These are phyloP conservation scores for Talaromyces islandicus DNA, from an alignment of 2,329 filamentous ascomycete species.

Conservation along the genomic window DNA sequence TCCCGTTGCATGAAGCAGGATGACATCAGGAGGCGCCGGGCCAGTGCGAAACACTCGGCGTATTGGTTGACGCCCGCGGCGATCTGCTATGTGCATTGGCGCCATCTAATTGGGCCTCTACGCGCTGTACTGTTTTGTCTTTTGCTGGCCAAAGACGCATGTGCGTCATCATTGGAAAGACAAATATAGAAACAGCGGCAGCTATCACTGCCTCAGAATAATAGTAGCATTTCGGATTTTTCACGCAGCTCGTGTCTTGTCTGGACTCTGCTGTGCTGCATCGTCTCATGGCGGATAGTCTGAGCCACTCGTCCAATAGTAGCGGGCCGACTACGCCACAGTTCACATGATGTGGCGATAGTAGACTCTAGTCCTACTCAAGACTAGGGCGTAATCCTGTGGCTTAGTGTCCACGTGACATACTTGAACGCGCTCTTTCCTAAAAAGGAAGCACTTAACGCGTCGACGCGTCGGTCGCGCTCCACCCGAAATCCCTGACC, in stretches of 20 bases:
- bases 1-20: not conserved
- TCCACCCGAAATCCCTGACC: conserved; percentile 2
- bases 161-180: not conserved
- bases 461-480: conserved; percentile 13
- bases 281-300: not conserved
- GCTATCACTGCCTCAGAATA: not conserved
- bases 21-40: not conserved
- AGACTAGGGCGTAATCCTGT: not conserved
- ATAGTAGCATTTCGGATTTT: not conserved
- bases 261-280: not conserved
- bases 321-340: not conserved
- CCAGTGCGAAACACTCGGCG: not conserved
- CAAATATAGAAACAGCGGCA: not conserved
- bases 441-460: conserved; percentile 20
- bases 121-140: conserved; percentile 6
- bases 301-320: not conserved
- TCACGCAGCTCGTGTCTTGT: not conserved
- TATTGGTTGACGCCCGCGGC: not conserved
- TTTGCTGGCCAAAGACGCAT: not conserved
- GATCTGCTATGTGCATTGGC: not conserved
- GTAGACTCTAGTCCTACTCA: not conserved
- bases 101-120: conserved; percentile 5
- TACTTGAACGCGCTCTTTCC: not conserved
- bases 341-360: not conserved
- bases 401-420: not conserved